Conservation (phyloP, 306 rosid species). For the Acacia confusa region DNA sequence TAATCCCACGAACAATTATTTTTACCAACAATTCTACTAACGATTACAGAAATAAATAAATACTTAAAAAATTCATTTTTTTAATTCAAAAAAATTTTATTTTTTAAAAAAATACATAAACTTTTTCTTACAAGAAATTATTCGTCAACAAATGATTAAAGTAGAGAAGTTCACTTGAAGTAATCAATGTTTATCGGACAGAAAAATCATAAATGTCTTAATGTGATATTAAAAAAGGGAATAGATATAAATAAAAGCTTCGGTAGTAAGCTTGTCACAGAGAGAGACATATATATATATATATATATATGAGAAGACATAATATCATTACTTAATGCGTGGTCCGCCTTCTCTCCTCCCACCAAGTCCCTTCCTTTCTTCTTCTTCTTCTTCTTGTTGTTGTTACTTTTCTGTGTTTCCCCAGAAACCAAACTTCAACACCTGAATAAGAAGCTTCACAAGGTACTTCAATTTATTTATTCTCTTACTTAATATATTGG, state of each 20-base stretch:
- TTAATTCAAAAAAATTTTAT: too few species aligned
- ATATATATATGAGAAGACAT: not conserved
- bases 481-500: not conserved
- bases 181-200: not conserved
- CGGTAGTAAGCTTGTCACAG: not conserved
- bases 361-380: not conserved
- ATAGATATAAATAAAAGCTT: not conserved
- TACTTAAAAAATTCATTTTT: not conserved
- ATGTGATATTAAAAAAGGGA: not conserved
- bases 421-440: not conserved
- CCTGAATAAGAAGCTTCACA: not conserved
- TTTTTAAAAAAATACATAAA: too few species aligned
- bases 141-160: not conserved
- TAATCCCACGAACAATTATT: not conserved
- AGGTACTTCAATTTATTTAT: not conserved
- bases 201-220: not conserved
- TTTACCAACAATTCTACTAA: too few species aligned
- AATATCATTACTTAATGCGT: not conserved
- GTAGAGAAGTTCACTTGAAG: not conserved
- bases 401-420: not conserved
- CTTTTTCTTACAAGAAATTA: not conserved
- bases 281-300: too few species aligned
- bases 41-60: not conserved
- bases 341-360: not conserved
- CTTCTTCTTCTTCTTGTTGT: not conserved